Evolutionary conservation across 257 asterid species (phyloP).

Genomic region (Agastache rugosa): DNA sequence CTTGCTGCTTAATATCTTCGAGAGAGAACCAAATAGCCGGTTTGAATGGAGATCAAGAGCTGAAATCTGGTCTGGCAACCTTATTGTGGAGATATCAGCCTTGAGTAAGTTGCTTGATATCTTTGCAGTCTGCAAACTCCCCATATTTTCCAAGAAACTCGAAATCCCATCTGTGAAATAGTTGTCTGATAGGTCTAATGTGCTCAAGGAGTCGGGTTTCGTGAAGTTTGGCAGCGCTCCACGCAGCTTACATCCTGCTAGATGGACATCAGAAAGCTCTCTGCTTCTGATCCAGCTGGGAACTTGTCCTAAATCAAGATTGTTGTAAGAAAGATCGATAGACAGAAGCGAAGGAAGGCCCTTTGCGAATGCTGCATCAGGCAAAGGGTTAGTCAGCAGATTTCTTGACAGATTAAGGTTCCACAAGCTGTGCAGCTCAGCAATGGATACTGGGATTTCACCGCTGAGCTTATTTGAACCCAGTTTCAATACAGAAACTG

Average conservation of each 20-base stretch:
- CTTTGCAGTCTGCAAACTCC: conserved; percentile 57
- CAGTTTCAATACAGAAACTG: conserved; percentile 65
- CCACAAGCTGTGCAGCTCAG: conserved; percentile 69
- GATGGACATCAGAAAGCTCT: conserved; percentile 65
- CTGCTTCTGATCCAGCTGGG: conserved; percentile 80
- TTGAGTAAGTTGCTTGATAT: conserved; percentile 66
- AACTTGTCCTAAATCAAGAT: conserved; percentile 57
- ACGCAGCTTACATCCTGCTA: conserved; percentile 77
- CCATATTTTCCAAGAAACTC: conserved; percentile 58
- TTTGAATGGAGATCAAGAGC: conserved; percentile 73
- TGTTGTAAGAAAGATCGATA: conserved; percentile 82
- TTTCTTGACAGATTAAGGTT: conserved; percentile 80
- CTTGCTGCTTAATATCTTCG: conserved; percentile 50
- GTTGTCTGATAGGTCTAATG: conserved; percentile 83
- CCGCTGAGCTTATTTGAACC: conserved; percentile 73
- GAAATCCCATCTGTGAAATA: conserved; percentile 67
- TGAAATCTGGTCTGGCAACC: conserved; percentile 65
- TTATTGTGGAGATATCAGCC: conserved; percentile 64
- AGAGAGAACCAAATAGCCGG: conserved; percentile 68
- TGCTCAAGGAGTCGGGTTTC: conserved; percentile 62
- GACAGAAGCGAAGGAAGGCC: conserved; percentile 71
- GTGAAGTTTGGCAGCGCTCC: conserved; percentile 82
- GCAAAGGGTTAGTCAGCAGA: conserved; percentile 62
- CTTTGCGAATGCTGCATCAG: conserved; percentile 52
- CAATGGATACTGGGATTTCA: conserved; percentile 73